These are phyloP conservation scores for Rhizophagus clarus DNA, from an alignment of 192 early-diverging fungal species.

Conservation along the genomic window DNA sequence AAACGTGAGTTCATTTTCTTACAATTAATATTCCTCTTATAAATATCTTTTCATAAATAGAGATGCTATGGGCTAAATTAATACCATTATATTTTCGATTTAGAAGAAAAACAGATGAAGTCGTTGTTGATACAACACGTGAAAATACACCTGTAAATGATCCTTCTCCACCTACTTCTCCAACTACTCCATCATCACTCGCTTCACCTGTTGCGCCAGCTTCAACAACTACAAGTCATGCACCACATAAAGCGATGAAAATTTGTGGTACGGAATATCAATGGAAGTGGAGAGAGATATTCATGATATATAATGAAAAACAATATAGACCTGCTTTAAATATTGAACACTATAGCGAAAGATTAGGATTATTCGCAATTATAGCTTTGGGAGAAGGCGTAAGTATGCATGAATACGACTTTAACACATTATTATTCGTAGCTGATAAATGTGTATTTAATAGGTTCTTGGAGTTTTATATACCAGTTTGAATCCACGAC, in stretches of 20 bases:
- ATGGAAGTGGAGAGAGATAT: constrained; percentile 30
- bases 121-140: not conserved
- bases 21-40: too few species aligned
- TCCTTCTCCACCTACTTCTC: not conserved
- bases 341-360: constrained; percentile 44
- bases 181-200: not conserved
- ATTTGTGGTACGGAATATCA: constrained; percentile 24
- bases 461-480: constrained; percentile 38
- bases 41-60: too few species aligned
- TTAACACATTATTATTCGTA: not conserved
- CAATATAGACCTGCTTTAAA: constrained; percentile 40
- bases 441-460: not conserved
- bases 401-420: not conserved
- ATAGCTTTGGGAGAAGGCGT: constrained; percentile 44
- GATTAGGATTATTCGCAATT: constrained; percentile 40
- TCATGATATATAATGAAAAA: not conserved
- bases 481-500: not conserved
- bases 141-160: not conserved
- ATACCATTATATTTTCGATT: not conserved
- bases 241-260: constrained; percentile 21
- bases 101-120: constrained; percentile 6
- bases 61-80: not conserved
- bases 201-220: not conserved
- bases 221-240: not conserved
- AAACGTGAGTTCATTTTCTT: too few species aligned